Evolutionary conservation across 2,329 filamentous ascomycete genomes (phyloP).

Genomic region (Fusarium abutilonis): DNA sequence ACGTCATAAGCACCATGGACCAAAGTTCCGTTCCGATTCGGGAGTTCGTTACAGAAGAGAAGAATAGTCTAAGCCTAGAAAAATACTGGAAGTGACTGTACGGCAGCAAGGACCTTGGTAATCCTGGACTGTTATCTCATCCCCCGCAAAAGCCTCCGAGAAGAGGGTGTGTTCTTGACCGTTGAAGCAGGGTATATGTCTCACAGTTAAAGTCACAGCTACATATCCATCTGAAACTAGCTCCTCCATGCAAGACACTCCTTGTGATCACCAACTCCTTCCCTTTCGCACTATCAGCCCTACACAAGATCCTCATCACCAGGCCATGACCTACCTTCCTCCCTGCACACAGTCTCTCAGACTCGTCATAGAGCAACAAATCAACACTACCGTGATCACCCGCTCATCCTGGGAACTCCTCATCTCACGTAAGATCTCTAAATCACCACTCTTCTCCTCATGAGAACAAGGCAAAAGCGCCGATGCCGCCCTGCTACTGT

Average conservation of each 20-base stretch:
- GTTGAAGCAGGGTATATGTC: too few relatives aligned
- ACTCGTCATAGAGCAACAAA: slow-evolving; percentile 10
- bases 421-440: slow-evolving; percentile 45
- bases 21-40: slow-evolving; percentile 23
- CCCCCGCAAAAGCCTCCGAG: slow-evolving; percentile 2
- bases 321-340: background rate
- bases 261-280: slow-evolving; percentile 8
- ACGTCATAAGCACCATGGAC: slow-evolving; percentile 20
- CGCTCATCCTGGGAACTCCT: slow-evolving; percentile 17
- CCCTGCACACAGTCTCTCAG: background rate
- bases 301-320: slow-evolving; percentile 9
- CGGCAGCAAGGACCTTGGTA: background rate
- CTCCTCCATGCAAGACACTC: slow-evolving; percentile 9
- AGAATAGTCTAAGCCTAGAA: background rate
- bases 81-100: background rate
- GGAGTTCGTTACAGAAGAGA: too few relatives aligned
- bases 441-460: slow-evolving; percentile 15
- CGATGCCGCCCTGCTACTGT: slow-evolving; percentile 9
- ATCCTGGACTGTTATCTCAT: slow-evolving; percentile 2
- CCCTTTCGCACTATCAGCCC: slow-evolving; percentile 26
- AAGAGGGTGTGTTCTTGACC: slow-evolving; percentile 10
- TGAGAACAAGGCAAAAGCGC: slow-evolving; percentile 9
- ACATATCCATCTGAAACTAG: slow-evolving; percentile 3
- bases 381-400: slow-evolving; percentile 31
- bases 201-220: background rate